Conservation (phyloP, 192 early-diverging fungal species). For the Coemansia sp. region DNA sequence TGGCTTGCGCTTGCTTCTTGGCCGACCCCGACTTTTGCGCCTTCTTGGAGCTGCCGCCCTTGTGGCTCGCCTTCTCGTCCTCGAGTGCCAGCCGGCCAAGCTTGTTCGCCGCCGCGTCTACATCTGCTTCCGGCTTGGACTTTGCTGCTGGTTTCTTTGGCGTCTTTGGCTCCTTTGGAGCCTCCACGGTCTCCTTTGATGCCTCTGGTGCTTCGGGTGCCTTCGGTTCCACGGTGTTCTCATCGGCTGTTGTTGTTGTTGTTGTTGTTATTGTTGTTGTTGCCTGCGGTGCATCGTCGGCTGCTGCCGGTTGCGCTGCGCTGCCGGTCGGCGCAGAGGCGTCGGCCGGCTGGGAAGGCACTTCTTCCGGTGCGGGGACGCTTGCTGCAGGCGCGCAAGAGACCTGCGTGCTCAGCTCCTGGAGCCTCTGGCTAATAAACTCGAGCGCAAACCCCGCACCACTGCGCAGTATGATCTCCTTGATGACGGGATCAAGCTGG, state of each 20-base stretch:
- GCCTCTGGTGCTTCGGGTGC: not conserved
- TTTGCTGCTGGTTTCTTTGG: not conserved
- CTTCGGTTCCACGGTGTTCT: not conserved
- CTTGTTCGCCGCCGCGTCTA: not conserved
- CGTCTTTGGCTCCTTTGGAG: too few relatives aligned
- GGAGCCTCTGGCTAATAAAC: slow-evolving; percentile 43
- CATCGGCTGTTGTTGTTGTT: not conserved
- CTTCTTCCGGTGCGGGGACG: not conserved
- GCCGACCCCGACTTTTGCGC: not conserved
- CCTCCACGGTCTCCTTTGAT: not conserved
- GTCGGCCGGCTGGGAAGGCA: not conserved
- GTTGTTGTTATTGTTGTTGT: not conserved
- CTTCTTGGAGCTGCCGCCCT: not conserved
- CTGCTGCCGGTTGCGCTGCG: not conserved
- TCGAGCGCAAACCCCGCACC: slow-evolving; percentile 30
- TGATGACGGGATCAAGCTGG: slow-evolving; percentile 41
- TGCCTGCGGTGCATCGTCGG: too few relatives aligned
- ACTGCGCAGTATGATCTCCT: slow-evolving; percentile 32
- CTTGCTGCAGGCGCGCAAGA: not conserved
- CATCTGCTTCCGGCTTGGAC: not conserved
- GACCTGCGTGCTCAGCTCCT: slow-evolving; percentile 34
- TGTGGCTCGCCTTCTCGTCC: not conserved
- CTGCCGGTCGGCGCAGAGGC: not conserved
- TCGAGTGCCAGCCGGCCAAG: not conserved
- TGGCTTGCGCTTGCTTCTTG: not conserved